Evolutionary conservation across 345 rosid genomes (phyloP).

Genomic region (Rubroshorea leprosula): DNA sequence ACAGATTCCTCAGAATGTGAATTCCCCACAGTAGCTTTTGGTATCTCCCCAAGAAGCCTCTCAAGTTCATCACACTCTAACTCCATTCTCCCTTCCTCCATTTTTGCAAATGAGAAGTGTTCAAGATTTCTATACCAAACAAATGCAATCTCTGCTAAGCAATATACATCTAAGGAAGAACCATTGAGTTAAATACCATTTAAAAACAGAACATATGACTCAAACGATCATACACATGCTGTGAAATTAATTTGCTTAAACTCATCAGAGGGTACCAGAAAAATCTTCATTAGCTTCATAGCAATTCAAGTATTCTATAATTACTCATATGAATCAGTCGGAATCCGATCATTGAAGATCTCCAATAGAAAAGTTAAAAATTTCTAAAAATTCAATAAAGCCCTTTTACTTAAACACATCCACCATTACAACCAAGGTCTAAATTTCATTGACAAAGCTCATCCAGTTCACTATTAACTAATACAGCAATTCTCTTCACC

Average conservation of each 20-base stretch:
- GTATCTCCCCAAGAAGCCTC: slow-evolving; percentile 77
- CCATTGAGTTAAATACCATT: slow-evolving; percentile 19
- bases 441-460: not conserved
- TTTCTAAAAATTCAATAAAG: not conserved
- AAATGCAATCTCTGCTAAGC: slow-evolving; percentile 9
- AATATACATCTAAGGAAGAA: slow-evolving; percentile 17
- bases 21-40: slow-evolving; percentile 59
- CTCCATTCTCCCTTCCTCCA: slow-evolving; percentile 55
- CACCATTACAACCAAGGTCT: too few relatives aligned
- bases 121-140: slow-evolving; percentile 9
- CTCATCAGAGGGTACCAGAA: too few relatives aligned
- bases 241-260: slow-evolving; percentile 1
- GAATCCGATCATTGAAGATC: too few relatives aligned
- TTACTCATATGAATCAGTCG: too few relatives aligned
- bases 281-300: too few relatives aligned
- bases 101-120: slow-evolving; percentile 18
- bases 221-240: not conserved
- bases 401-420: not conserved
- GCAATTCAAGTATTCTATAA: too few relatives aligned
- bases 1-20: slow-evolving; percentile 37
- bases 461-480: not conserved
- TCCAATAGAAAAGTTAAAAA: too few relatives aligned
- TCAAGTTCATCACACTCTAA: slow-evolving; percentile 67
- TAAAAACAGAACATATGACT: not conserved
- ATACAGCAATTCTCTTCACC: not conserved